These are phyloP conservation scores for Pythium sukuiense DNA, from an alignment of 352 stramenopile species.

Conservation along the genomic window DNA sequence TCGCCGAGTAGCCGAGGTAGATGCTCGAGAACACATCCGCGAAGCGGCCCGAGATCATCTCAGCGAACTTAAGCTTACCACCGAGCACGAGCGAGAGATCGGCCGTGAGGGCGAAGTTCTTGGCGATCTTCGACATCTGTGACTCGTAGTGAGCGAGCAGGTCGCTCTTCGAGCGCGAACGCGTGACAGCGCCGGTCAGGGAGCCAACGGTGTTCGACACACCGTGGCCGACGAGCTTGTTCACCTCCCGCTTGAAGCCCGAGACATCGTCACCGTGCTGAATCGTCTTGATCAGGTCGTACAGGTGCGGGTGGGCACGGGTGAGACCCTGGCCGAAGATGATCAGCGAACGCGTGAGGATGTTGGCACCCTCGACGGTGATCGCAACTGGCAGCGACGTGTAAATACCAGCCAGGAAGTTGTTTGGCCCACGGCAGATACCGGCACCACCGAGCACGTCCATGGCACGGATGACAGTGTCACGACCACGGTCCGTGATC, in stretches of 20 bases:
- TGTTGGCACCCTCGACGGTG: conserved; percentile 98
- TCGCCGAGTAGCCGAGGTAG: conserved; percentile 96
- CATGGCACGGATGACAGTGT: conserved; percentile 97
- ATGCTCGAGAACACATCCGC: conserved; percentile 96
- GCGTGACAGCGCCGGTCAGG: conserved; percentile 87
- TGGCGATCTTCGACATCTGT: conserved; percentile 94
- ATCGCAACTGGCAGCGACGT: conserved; percentile 97
- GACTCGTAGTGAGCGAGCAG: conserved; percentile 96
- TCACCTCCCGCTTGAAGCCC: conserved; percentile 94
- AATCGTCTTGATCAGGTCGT: conserved; percentile 97
- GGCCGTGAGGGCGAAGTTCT: conserved; percentile 96
- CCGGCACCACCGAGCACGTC: conserved; percentile 96
- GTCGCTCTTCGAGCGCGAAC: conserved; percentile 91
- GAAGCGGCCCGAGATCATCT: conserved; percentile 97
- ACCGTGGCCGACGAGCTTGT: conserved; percentile 94
- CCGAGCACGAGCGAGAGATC: conserved; percentile 97
- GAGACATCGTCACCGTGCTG: conserved; percentile 93
- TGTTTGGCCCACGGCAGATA: conserved; percentile 97
- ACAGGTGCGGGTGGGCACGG: conserved; percentile 96
- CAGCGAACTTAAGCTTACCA: conserved; percentile 98
- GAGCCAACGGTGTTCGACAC: conserved; percentile 91
- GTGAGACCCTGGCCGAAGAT: conserved; percentile 98
- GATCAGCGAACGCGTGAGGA: conserved; percentile 96
- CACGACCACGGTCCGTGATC: conserved; percentile 94
- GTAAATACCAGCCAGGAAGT: conserved; percentile 96